Base-by-base conservation (phyloP, 1,284 basidiomycete species). In the Bjerkandera adusta region DNA sequence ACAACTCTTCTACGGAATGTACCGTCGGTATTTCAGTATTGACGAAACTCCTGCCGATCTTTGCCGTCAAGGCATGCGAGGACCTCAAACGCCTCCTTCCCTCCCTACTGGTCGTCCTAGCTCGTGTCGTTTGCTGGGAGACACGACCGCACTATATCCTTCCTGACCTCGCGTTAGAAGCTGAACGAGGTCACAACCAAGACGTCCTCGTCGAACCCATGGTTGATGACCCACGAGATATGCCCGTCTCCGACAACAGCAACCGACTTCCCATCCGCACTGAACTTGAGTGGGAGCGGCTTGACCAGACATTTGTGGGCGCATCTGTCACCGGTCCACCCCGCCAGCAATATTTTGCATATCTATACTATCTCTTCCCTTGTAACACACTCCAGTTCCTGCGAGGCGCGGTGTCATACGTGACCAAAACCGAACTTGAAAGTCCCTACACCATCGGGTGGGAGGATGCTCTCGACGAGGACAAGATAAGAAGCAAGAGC, bases 331-430 rank as follows among this genome's bases (percentile, higher is more conserved):
- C 70, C 16, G 63, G 76, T 2, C 86, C 85, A 29, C 74, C 76
- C 15, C 72, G 76, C 12, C 74, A 77, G 30, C 73, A 72, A 45
- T 85, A 77, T 59, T 94, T 92, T 68, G 85, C 86, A 5, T 75
- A 81, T 46, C 69, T 95, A 54, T 95, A 93, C 66, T 94, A 91
- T 57, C 77, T 95, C 44, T 95, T 89, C 65, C 92, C 92, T 2
- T 87, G 83, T 70, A 92, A 92, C 68, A 70, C 85, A 37, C 69
- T 94, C 48, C 75, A 74, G 49, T 94, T 94, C 64, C 64, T 93
- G 50, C 80, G 81, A 41, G 67, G 70, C 26, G 88, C 92, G 3
- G 70, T 75, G 18, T 65, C 66, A 36, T 91, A 89, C 58, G 67
- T 95, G 18, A 65, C 64, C 10, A 70, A 75, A 26, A 72, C 65